Base-by-base conservation (phyloP, 306 rosid genomes). In the Cucurbita moschata region DNA sequence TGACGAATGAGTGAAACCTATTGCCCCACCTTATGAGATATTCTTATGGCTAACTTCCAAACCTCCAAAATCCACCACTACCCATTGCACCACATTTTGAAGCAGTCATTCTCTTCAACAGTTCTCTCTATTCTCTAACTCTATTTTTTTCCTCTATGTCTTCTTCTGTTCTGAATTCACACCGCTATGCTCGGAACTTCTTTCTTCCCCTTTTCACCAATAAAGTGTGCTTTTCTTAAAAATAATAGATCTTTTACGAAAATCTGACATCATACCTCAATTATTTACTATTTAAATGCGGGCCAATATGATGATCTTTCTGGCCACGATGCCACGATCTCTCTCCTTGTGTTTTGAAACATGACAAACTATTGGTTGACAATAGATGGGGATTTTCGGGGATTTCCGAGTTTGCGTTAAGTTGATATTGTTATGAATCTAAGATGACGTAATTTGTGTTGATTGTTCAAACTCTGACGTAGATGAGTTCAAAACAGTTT, bases 31-130 rank as follows among this genome's bases (percentile, higher is more conserved):
- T 51, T 35, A 69, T 66, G 3, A 49, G 60, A 70, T 70, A 70
- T 70, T 70, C 56, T 70, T 47, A 70, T 47, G 50, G 74, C 74
- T 70, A 70, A 26, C 60, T 70, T 70, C 74, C 74, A 70, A 69
- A 69, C 18, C 74, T 49, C 57, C 57, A 47, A 70, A 50, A 50
- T 66, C 72, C 72, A 66, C 72, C 72, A 66, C 55, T 51, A 49
- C 58, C 3, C 59, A 50, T 37, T 70, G 59, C 59, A 50, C 15
- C 15, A 35, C 3, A 15, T 70, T 70, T 70, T 30, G 46, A 70
- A 30, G 60, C 60, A 50, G 51, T 70, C 56, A 50, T 70, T 60
- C 43, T 50, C 74, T 70, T 16, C 74, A 16, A 70, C 74, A 70
- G 47, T 68, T 37, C 38, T 65, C 71, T 65, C 71, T 44, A 65